Percentiles rank a stretch among this genome's conserved stretches.
Conservation (phyloP, 1,284 basidiomycete species). For the Polyporus tsugae region DNA sequence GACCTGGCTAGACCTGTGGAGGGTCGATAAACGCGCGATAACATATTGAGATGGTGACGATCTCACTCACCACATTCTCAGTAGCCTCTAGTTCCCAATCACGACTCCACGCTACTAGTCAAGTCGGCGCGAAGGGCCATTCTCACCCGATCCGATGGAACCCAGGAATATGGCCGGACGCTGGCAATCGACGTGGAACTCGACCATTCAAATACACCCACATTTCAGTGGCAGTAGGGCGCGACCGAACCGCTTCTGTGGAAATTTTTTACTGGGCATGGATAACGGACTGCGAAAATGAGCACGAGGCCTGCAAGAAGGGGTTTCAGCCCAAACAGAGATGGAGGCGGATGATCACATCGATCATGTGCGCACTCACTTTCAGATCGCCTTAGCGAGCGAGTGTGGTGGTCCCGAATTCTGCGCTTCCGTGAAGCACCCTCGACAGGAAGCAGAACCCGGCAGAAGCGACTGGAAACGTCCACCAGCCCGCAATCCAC, state of each 20-base stretch:
- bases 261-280: conserved; percentile 6
- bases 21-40: conserved; percentile 26
- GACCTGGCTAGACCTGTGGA: conserved; percentile 22
- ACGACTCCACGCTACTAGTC: neutral
- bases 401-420: neutral
- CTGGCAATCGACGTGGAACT: neutral
- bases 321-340: neutral
- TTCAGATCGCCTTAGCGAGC: conserved; percentile 18
- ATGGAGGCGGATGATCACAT: conserved; percentile 8
- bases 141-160: conserved; percentile 5
- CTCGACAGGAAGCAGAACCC: neutral
- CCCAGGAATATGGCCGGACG: conserved; percentile 12
- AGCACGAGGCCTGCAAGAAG: conserved; percentile 21
- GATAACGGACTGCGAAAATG: neutral
- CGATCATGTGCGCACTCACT: conserved; percentile 13
- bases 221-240: conserved; percentile 5
- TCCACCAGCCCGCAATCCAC: neutral
- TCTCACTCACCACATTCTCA: conserved; percentile 14
- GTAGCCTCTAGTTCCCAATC: conserved; percentile 10
- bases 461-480: neutral
- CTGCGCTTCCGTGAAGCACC: conserved; percentile 10
- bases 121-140: conserved; percentile 10
- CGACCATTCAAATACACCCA: neutral
- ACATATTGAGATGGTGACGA: conserved; percentile 29
- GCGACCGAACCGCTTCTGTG: conserved; percentile 16